Conservation (phyloP, 2,329 filamentous ascomycete species). For the Ophiocordyceps sinensis region DNA sequence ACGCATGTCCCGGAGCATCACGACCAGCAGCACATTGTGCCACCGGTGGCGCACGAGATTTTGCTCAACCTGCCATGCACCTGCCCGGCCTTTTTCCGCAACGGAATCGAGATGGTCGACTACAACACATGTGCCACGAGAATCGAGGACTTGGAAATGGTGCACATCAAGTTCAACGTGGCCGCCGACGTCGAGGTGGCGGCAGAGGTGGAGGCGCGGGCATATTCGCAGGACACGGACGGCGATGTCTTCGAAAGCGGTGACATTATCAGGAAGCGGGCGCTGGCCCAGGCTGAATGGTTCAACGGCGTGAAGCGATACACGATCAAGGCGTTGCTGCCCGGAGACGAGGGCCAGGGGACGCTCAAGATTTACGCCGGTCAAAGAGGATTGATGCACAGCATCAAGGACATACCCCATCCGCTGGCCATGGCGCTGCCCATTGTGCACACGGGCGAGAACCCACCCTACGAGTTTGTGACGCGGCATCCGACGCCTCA, state of each 20-base stretch:
- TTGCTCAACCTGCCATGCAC: constrained; percentile 75
- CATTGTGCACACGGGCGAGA: constrained; percentile 78
- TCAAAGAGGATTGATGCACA: constrained; percentile 91
- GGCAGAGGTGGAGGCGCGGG: constrained; percentile 79
- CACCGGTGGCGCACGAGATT: constrained; percentile 72
- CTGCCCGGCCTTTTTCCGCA: constrained; percentile 78
- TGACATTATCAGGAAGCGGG: constrained; percentile 71
- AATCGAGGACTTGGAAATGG: constrained; percentile 85
- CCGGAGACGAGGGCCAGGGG: constrained; percentile 81
- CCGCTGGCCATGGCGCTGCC: constrained; percentile 81
- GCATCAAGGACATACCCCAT: constrained; percentile 90
- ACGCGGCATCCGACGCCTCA: constrained; percentile 90
- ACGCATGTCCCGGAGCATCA: constrained; percentile 85
- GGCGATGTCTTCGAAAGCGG: constrained; percentile 91
- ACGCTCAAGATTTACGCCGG: constrained; percentile 86
- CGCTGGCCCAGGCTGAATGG: constrained; percentile 87
- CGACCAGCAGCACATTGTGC: constrained; percentile 84
- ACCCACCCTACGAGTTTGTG: constrained; percentile 88
- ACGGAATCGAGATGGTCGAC: constrained; percentile 64
- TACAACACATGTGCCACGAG: constrained; percentile 80
- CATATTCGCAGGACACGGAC: constrained; percentile 68
- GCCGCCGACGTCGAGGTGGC: constrained; percentile 83
- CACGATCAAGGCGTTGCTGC: constrained; percentile 81
- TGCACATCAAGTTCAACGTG: constrained; percentile 77
- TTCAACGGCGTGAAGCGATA: constrained; percentile 75